A percentile compares a stretch with the other conserved stretches of the same genome.
Evolutionary conservation across 2,329 filamentous ascomycete genomes (phyloP).

Genomic region (Colletotrichum filicis): DNA sequence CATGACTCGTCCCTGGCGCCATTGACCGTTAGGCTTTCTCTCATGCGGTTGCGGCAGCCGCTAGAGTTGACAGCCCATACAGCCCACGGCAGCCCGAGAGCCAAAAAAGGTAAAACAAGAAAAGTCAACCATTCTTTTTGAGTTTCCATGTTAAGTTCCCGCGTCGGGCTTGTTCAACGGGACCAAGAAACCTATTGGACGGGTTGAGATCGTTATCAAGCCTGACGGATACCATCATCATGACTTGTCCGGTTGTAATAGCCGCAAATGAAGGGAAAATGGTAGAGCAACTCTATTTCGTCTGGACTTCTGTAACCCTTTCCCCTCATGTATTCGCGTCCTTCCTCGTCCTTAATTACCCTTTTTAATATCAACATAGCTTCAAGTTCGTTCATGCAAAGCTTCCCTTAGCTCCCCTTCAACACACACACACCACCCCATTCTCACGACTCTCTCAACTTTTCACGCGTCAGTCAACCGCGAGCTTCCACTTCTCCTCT

Average conservation of each 20-base stretch:
- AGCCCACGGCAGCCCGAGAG: conserved; percentile 12
- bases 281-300: conserved; percentile 1
- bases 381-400: conserved; percentile 17
- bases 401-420: conserved; percentile 4
- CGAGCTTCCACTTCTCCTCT: background rate
- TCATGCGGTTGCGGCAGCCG: conserved; percentile 9
- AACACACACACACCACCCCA: background rate
- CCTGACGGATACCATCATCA: background rate
- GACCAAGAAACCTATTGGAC: background rate
- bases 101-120: background rate
- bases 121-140: background rate
- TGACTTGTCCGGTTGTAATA: background rate
- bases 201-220: background rate
- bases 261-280: background rate
- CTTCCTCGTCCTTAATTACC: conserved; percentile 18
- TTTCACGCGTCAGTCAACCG: background rate
- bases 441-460: background rate
- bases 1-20: conserved; percentile 32
- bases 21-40: conserved; percentile 26
- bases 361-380: conserved; percentile 14
- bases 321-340: background rate
- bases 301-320: background rate
- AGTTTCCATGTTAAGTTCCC: background rate
- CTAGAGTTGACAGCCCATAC: conserved; percentile 16
- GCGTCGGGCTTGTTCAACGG: background rate